Conservation (phyloP, 495 filamentous ascomycete species). For the Tuber umbilicatum region DNA sequence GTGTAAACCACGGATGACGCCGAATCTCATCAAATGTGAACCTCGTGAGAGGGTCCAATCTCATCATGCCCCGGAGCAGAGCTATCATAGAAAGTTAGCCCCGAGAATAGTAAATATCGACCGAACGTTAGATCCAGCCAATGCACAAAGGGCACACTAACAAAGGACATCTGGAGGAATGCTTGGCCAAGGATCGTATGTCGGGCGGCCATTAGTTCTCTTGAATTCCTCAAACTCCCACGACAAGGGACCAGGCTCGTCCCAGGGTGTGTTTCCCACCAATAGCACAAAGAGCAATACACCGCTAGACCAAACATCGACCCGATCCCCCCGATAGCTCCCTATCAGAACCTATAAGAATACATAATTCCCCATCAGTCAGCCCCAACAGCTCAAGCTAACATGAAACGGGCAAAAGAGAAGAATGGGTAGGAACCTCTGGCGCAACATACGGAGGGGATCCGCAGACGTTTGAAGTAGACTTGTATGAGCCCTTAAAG, state of each 20-base stretch:
- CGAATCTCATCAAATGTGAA: slow-evolving; percentile 84
- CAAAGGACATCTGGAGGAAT: slow-evolving; percentile 68
- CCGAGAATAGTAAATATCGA: neutral
- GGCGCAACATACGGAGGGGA: slow-evolving; percentile 97
- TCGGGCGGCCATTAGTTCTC: slow-evolving; percentile 67
- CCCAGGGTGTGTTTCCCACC: slow-evolving; percentile 97
- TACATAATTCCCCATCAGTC: neutral
- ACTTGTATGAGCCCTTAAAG: slow-evolving; percentile 71
- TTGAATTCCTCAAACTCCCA: slow-evolving; percentile 82
- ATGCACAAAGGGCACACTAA: slow-evolving; percentile 16
- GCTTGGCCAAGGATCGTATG: slow-evolving; percentile 78
- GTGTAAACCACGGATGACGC: slow-evolving; percentile 89
- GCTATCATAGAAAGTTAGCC: slow-evolving; percentile 39
- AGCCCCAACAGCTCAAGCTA: neutral
- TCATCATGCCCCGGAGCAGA: slow-evolving; percentile 91
- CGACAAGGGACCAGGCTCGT: slow-evolving; percentile 72
- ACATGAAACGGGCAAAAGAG: slow-evolving; percentile 5
- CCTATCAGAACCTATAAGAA: slow-evolving; percentile 25
- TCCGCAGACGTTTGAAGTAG: slow-evolving; percentile 82
- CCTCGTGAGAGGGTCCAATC: slow-evolving; percentile 63
- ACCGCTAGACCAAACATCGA: slow-evolving; percentile 95
- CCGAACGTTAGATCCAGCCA: slow-evolving; percentile 1
- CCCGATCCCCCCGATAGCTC: slow-evolving; percentile 71
- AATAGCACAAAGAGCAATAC: slow-evolving; percentile 93
- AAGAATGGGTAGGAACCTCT: slow-evolving; percentile 63